A percentile compares a stretch with the other conserved stretches of the same genome.
These are phyloP conservation scores for Sclerospora graminicola DNA, from an alignment of 352 stramenopile genomes.

Conservation along the genomic window DNA sequence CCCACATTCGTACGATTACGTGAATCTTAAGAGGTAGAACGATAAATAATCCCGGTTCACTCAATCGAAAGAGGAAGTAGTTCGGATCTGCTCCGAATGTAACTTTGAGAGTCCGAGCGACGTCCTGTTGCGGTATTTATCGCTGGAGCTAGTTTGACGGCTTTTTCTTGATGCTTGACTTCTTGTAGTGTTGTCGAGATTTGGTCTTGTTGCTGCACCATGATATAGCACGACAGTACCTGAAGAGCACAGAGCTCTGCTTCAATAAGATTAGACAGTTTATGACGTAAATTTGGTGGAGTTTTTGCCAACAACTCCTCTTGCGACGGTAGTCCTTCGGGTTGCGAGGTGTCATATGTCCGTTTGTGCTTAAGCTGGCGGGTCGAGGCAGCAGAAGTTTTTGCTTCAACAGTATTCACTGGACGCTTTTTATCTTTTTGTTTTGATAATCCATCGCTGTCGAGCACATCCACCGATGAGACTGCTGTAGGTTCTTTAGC, in stretches of 20 bases:
- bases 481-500: conserved; percentile 12
- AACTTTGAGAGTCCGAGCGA: conserved; percentile 40
- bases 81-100: conserved; percentile 37
- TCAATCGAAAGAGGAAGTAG: conserved; percentile 55
- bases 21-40: no score
- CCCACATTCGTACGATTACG: no score
- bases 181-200: conserved; percentile 14
- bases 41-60: neutral
- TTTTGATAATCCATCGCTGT: no score
- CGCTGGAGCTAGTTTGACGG: conserved; percentile 10
- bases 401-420: conserved; percentile 2
- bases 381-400: neutral
- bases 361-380: conserved; percentile 20
- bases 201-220: conserved; percentile 43
- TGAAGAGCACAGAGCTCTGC: conserved; percentile 70
- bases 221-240: conserved; percentile 66
- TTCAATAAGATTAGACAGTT: conserved; percentile 65
- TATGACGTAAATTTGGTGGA: conserved; percentile 55
- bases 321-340: conserved; percentile 45
- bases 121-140: conserved; percentile 9
- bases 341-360: conserved; percentile 13
- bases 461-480: conserved; percentile 3
- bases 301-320: conserved; percentile 68
- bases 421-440: neutral
- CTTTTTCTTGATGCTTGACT: conserved; percentile 12